Conservation (phyloP, 371 early-diverging fungal species). For the Mortierella sp. region DNA sequence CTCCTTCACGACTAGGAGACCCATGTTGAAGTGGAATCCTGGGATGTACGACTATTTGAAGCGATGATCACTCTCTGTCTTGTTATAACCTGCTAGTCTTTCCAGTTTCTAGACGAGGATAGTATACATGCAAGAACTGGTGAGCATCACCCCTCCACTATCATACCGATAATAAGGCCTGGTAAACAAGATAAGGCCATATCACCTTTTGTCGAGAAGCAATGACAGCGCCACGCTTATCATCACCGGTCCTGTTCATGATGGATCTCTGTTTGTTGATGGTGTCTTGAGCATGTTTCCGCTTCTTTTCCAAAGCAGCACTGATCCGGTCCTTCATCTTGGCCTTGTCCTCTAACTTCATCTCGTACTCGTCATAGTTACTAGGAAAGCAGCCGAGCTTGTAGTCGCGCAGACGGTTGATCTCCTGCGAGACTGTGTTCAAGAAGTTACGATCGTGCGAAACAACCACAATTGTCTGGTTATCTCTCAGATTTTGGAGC, state of each 20-base stretch:
- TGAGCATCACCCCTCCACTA: no score
- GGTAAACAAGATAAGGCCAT: no score
- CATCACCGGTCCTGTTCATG: conserved; percentile 82
- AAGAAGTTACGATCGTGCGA: conserved; percentile 89
- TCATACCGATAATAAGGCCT: no score
- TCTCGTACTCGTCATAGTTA: conserved; percentile 81
- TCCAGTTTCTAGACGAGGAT: conserved; percentile 63
- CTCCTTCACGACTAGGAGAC: conserved; percentile 73
- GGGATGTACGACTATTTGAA: conserved; percentile 74
- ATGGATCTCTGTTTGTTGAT: conserved; percentile 75
- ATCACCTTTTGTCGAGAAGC: conserved; percentile 85
- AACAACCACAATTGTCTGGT: conserved; percentile 78
- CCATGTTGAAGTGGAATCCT: conserved; percentile 66
- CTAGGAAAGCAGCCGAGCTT: conserved; percentile 77
- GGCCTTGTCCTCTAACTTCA: conserved; percentile 73
- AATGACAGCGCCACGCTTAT: conserved; percentile 78
- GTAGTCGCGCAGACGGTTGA: conserved; percentile 78
- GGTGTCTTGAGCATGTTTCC: conserved; percentile 70
- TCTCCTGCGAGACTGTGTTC: conserved; percentile 78
- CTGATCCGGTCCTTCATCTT: conserved; percentile 67
- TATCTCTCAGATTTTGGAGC: conserved; percentile 61
- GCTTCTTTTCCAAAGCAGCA: conserved; percentile 71
- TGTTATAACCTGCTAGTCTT: conserved; percentile 71
- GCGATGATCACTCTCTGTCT: conserved; percentile 74
- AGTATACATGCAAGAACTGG: background rate